phyloP scores from a whole-genome alignment of 306 rosid species.

The Urtica urens region DNA sequence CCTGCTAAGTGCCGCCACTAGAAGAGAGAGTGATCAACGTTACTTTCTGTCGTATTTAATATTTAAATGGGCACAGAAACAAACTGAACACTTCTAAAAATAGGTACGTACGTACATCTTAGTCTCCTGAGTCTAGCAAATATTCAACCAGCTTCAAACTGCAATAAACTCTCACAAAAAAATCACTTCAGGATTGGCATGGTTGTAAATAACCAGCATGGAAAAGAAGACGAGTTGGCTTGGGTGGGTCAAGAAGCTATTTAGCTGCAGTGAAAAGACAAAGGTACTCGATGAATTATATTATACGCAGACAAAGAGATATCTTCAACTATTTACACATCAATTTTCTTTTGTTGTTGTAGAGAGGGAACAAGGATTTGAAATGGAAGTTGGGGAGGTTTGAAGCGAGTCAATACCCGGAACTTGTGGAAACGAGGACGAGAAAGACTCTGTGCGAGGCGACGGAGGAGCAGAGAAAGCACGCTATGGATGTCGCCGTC shows the following conservation, averaged over 20 bases:
- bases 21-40: too few species aligned
- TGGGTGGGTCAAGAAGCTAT: conserved; percentile 57
- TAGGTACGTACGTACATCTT: too few species aligned
- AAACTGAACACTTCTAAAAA: conserved; percentile 15
- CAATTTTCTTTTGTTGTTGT: too few species aligned
- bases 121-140: too few species aligned
- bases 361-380: conserved; percentile 49
- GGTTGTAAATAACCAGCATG: conserved; percentile 36
- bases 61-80: conserved; percentile 14
- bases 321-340: background rate
- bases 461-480: conserved; percentile 61
- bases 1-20: conserved; percentile 9
- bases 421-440: conserved; percentile 36
- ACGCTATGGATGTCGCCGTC: conserved; percentile 66
- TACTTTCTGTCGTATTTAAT: too few species aligned
- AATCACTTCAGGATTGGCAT: conserved; percentile 12
- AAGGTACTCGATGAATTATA: conserved; percentile 23
- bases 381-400: conserved; percentile 43
- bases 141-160: too few species aligned
- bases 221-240: conserved; percentile 57
- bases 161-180: too few species aligned
- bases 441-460: conserved; percentile 42
- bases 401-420: conserved; percentile 33
- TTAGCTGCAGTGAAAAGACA: conserved; percentile 35
- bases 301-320: background rate